Evolutionary conservation across 1,284 basidiomycete genomes (phyloP).

Genomic region (Schizophyllum amplum): DNA sequence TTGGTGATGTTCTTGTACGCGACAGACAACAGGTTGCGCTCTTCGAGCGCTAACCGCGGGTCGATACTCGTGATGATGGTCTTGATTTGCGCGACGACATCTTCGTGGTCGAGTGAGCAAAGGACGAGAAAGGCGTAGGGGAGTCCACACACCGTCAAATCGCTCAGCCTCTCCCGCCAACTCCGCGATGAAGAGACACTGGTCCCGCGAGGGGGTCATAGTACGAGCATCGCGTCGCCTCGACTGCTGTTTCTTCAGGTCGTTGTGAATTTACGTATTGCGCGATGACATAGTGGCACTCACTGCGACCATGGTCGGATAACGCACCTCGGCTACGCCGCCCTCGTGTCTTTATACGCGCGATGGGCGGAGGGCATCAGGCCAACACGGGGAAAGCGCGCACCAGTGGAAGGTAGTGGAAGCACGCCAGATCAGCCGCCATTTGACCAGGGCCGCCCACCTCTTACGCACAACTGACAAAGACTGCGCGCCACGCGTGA

Average conservation of each 20-base stretch:
- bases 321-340: background rate
- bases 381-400: background rate
- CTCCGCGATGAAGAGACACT: constrained; percentile 46
- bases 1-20: constrained; percentile 67
- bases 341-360: background rate
- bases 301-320: background rate
- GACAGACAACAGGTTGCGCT: constrained; percentile 61
- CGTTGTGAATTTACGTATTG: background rate
- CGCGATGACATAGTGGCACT: background rate
- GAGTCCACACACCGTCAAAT: constrained; percentile 41
- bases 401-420: too few relatives aligned
- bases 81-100: constrained; percentile 53
- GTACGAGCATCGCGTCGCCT: background rate
- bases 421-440: background rate
- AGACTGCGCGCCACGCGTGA: background rate
- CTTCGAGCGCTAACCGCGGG: constrained; percentile 47
- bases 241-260: background rate
- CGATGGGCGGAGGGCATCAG: background rate
- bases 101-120: constrained; percentile 22
- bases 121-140: background rate
- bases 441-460: background rate
- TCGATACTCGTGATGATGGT: constrained; percentile 39
- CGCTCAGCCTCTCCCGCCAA: constrained; percentile 61
- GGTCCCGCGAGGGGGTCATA: constrained; percentile 12
- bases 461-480: background rate